Base-by-base conservation (phyloP, 441 rosid genomes). In the Bocquillonia castaneifolia region DNA sequence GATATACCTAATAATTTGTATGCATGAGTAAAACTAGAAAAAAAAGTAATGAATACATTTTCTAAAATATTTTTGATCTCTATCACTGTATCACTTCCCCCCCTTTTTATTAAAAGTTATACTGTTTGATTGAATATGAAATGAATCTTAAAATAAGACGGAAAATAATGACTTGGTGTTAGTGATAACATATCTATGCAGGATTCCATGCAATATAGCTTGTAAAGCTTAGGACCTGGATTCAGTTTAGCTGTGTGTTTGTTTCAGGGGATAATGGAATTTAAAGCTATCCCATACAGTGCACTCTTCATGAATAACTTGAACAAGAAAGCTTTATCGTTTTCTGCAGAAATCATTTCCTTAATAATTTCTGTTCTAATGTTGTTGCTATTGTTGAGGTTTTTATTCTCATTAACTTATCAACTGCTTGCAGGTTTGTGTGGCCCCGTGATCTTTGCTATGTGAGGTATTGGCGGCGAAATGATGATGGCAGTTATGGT, bases 371-470 rank as follows among this genome's bases (percentile, higher is more conserved):
- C 17, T 37, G 14, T 47, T n/a, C 34, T 29, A 1, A 18, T 18
- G 13, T 31, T 31, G 15, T 0, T 32, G 5, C 28, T 12, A 7
- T 42, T 40, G 3, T 44, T 67, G 23, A 10, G 14, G 17, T 3
- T 28, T 63, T 18, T 15, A 68, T 47, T 31, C 51, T 34, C 25
- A 44, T 44, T 18, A 14, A 44, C 39, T 29, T 66, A 48, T 70
- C 58, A 57, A 62, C 55, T 57, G 66, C 17, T 78, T 79, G 71
- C 85, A 95, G 99, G 90, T 67, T 92, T 78, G 92, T 95, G 59
- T 95, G 97, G 98, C 97, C 99, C 20, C 97, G 99, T 73, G 98
- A 92, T 73, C 98, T 95, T 82, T 95, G 99, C 74, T 95, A 95
- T 79, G 96, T 92, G 67, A 90, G 98, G 29, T 95, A 95, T 74